Evolutionary conservation across 805 yeast genomes (phyloP).

Genomic region (Candida alai): DNA sequence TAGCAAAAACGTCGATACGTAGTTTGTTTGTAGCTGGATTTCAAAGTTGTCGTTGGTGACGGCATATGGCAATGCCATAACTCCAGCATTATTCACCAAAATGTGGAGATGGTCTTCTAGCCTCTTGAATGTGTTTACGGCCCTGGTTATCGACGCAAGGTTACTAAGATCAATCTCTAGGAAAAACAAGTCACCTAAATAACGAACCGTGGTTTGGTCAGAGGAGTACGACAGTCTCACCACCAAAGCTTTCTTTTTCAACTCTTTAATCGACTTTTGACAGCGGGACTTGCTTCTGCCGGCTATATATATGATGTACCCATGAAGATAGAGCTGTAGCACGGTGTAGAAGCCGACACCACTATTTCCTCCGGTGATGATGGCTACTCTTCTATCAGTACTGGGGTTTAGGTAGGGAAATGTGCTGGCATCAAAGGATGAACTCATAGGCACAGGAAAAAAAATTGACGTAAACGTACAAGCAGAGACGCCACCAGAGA

Average conservation of each 20-base stretch:
- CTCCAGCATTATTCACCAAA: slow-evolving; percentile 75
- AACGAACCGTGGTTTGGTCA: slow-evolving; percentile 19
- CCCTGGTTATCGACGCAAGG: slow-evolving; percentile 33
- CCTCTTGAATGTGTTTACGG: slow-evolving; percentile 43
- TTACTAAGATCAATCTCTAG: slow-evolving; percentile 36
- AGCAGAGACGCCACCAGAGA: too few species aligned
- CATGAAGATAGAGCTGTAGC: slow-evolving; percentile 73
- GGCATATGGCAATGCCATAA: slow-evolving; percentile 69
- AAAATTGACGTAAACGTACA: too few species aligned
- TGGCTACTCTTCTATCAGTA: slow-evolving; percentile 54
- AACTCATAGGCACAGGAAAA: too few species aligned
- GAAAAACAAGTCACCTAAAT: slow-evolving; percentile 33
- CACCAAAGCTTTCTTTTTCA: slow-evolving; percentile 50
- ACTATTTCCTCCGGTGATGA: slow-evolving; percentile 78
- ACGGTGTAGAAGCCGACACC: slow-evolving; percentile 81
- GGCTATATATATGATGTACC: slow-evolving; percentile 69
- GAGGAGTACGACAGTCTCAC: slow-evolving; percentile 20
- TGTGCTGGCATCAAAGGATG: slow-evolving; percentile 19
- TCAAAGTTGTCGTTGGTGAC: slow-evolving; percentile 70
- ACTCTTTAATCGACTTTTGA: slow-evolving; percentile 50
- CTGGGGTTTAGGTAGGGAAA: slow-evolving; percentile 62
- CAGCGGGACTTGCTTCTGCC: slow-evolving; percentile 63
- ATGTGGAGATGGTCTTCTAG: slow-evolving; percentile 54
- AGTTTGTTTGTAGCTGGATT: slow-evolving; percentile 75
- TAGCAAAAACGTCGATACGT: slow-evolving; percentile 68